Evolutionary conservation across 148 eudicot species (phyloP).

Genomic region (Camellia granthamiana): DNA sequence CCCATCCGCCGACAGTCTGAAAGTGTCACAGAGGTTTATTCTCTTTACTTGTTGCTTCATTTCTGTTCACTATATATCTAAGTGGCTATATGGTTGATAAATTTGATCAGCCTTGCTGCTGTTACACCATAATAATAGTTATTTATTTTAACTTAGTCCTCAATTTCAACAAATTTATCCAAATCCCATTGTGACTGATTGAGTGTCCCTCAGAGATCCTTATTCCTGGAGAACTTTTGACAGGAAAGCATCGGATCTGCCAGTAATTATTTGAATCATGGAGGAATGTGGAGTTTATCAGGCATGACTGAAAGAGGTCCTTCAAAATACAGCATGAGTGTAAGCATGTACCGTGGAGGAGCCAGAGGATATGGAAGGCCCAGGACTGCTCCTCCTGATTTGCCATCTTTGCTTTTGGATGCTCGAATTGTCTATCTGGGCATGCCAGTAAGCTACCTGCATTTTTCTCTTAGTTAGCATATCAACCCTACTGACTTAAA

Average conservation of each 20-base stretch:
- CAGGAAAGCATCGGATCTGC: constrained; percentile 76
- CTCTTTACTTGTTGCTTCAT: constrained; percentile 6
- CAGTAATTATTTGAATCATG: constrained; percentile 52
- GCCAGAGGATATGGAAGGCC: constrained; percentile 62
- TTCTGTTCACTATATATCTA: no score
- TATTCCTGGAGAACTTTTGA: constrained; percentile 3
- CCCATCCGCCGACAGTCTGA: constrained; percentile 61
- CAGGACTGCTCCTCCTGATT: constrained; percentile 80
- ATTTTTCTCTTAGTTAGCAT: neutral
- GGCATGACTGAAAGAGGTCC: constrained; percentile 57
- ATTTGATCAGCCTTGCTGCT: neutral
- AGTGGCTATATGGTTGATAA: no score
- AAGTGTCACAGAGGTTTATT: constrained; percentile 68
- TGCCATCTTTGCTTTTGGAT: constrained; percentile 74
- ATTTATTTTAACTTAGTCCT: constrained; percentile 7
- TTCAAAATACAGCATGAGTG: constrained; percentile 69
- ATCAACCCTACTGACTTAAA: no score
- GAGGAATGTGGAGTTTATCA: constrained; percentile 59
- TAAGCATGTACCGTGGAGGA: constrained; percentile 72
- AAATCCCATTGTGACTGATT: neutral
- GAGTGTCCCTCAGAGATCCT: neutral
- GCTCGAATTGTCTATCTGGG: constrained; percentile 76
- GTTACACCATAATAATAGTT: constrained; percentile 6
- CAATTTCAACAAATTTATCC: neutral
- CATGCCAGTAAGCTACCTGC: constrained; percentile 63